Base-by-base conservation (phyloP, 768 basidiomycete species). In the Russula griseocarnosa region DNA sequence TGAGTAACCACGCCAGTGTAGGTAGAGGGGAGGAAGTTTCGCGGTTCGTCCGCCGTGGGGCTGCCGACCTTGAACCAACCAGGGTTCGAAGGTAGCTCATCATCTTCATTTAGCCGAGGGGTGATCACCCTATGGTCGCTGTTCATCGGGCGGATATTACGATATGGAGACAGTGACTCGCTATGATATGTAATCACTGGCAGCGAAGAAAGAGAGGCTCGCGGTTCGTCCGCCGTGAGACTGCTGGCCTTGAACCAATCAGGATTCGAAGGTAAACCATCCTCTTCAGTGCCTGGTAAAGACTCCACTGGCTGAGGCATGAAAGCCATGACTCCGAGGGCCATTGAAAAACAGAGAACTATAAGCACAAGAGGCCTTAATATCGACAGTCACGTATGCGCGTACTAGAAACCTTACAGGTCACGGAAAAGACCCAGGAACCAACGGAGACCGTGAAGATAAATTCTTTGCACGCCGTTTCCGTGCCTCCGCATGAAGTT, bases 391-490 rank as follows among this genome's bases (percentile, higher is more conserved):
- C 18, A n/a, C 5, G 42, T 18, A 61, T 18, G n/a, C 14, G n/a
- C n/a, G 16, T n/a, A 5, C 8, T 50, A 38, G 3, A 13, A 13
- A 16, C 14, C 59, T 60, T 53, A 67, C 66, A 20, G 14, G 40
- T 61, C 26, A 30, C 66, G n/a, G 58, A 53, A 40, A 67, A 38
- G 13, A 44, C 51, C 59, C 66, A 67, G 49, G 55, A 65, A n/a
- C 66, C 66, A 5, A 61, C 53, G 30, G 44, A 24, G 28, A 66
- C 61, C 5, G 24, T 42, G n/a, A 24, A 58, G 28, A 60, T 13
- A 28, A 54, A 24, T 1, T 40, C 14, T 46, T 51, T 51, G 34
- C 66, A 67, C 11, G 4, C 6, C 1, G 26, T 3, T 20, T 49
- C 55, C n/a, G 66, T 49, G 5, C 28, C 66, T 66, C 8, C 6